These are phyloP conservation scores for Spinacia oleracea DNA, from an alignment of 179 eudicot species.

Conservation along the genomic window DNA sequence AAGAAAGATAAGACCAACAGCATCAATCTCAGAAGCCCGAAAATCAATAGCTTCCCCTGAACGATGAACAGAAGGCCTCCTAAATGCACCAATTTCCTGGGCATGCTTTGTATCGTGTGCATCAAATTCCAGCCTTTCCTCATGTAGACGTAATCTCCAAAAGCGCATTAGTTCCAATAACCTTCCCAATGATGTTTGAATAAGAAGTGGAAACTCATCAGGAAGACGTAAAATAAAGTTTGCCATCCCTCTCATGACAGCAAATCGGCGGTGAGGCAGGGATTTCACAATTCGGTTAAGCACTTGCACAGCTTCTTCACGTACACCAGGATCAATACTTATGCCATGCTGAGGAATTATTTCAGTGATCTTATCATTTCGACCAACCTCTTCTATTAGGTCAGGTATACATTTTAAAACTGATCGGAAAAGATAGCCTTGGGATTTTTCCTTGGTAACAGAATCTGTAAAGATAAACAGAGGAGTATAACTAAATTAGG, in stretches of 20 bases:
- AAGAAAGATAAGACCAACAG: conserved; percentile 95
- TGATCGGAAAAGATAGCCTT: conserved; percentile 91
- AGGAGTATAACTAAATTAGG: background rate
- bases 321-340: conserved; percentile 98
- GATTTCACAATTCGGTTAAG: conserved; percentile 90
- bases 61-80: conserved; percentile 79
- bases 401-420: conserved; percentile 98
- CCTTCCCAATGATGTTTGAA: conserved; percentile 92
- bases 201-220: conserved; percentile 96
- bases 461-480: conserved; percentile 60
- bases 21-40: conserved; percentile 95
- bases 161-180: conserved; percentile 92
- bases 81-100: conserved; percentile 59
- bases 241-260: conserved; percentile 98
- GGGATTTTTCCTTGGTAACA: conserved; percentile 90
- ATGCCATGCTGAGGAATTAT: conserved; percentile 99
- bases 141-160: conserved; percentile 85
- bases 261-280: conserved; percentile 97
- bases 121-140: conserved; percentile 69
- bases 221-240: conserved; percentile 92
- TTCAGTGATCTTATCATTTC: conserved; percentile 96
- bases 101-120: conserved; percentile 58
- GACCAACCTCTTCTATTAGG: conserved; percentile 97
- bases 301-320: conserved; percentile 98
- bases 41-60: conserved; percentile 86